Evolutionary conservation across 352 stramenopile species (phyloP).

Genomic region (Elongisporangium senticosum): DNA sequence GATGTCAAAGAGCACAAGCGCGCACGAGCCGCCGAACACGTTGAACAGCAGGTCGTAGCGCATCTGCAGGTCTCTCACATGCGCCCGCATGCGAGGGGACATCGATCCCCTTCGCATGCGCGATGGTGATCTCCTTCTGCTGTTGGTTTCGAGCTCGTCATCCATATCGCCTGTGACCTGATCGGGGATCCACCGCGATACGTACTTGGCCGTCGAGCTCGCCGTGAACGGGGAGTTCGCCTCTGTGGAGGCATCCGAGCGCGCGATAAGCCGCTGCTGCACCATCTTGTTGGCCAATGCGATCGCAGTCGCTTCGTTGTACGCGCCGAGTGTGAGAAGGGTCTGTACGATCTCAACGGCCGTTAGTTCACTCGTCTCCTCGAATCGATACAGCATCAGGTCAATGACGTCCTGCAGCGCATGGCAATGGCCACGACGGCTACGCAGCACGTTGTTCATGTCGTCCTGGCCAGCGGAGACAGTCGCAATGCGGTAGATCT

Average conservation of each 20-base stretch:
- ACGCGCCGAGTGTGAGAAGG: conserved; percentile 30
- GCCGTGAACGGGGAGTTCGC: conserved; percentile 16
- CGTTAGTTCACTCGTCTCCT: conserved; percentile 13
- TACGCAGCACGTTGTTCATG: not conserved
- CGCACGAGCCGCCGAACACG: conserved; percentile 30
- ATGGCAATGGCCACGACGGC: not conserved
- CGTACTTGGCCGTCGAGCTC: conserved; percentile 18
- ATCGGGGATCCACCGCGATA: conserved; percentile 3
- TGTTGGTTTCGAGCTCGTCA: conserved; percentile 2
- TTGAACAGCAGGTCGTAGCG: conserved; percentile 25
- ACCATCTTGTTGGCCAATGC: conserved; percentile 28
- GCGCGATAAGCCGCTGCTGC: conserved; percentile 20
- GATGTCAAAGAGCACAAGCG: conserved; percentile 27
- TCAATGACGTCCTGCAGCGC: conserved; percentile 6
- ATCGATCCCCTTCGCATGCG: conserved; percentile 9
- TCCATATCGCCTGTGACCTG: not conserved
- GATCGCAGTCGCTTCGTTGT: conserved; percentile 35
- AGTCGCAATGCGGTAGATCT: not conserved
- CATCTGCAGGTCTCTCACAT: conserved; percentile 19
- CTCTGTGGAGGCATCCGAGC: conserved; percentile 1
- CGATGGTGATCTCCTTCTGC: conserved; percentile 9
- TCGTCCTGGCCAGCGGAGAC: not conserved
- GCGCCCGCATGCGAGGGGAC: conserved; percentile 16
- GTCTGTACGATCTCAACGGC: conserved; percentile 34
- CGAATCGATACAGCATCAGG: conserved; percentile 3